Evolutionary conservation across 805 yeast genomes (phyloP).

Genomic region (Saccharomycopsis sp.): DNA sequence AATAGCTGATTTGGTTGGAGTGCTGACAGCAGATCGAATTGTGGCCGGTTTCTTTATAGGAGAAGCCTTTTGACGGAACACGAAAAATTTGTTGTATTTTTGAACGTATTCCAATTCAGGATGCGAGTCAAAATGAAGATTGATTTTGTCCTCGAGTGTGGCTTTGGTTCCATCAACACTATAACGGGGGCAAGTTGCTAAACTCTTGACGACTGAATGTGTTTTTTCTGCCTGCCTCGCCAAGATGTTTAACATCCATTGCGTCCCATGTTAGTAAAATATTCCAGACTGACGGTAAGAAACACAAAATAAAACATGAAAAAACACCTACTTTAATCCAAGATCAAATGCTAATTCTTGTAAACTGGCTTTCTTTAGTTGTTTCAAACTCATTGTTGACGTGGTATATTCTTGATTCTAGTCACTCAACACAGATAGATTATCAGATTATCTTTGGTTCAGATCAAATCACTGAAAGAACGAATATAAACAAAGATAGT

Average conservation of each 20-base stretch:
- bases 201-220: too few relatives aligned
- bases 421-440: background rate
- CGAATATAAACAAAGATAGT: background rate
- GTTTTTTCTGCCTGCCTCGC: too few relatives aligned
- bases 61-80: constrained; percentile 26
- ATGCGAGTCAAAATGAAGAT: constrained; percentile 26
- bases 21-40: background rate
- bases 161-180: constrained; percentile 27
- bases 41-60: constrained; percentile 24
- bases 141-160: constrained; percentile 27
- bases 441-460: background rate
- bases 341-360: constrained; percentile 32
- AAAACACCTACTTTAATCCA: constrained; percentile 28
- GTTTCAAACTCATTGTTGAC: constrained; percentile 28
- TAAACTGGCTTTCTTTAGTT: constrained; percentile 33
- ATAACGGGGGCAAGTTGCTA: constrained; percentile 15
- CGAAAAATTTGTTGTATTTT: constrained; percentile 24
- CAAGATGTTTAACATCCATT: background rate
- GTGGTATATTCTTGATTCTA: background rate
- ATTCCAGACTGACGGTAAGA: background rate
- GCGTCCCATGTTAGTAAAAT: background rate
- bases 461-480: background rate
- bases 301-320: background rate
- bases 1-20: background rate
- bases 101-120: constrained; percentile 28